Base-by-base conservation (phyloP, 208 protist species). In the Leishmania arabica region DNA sequence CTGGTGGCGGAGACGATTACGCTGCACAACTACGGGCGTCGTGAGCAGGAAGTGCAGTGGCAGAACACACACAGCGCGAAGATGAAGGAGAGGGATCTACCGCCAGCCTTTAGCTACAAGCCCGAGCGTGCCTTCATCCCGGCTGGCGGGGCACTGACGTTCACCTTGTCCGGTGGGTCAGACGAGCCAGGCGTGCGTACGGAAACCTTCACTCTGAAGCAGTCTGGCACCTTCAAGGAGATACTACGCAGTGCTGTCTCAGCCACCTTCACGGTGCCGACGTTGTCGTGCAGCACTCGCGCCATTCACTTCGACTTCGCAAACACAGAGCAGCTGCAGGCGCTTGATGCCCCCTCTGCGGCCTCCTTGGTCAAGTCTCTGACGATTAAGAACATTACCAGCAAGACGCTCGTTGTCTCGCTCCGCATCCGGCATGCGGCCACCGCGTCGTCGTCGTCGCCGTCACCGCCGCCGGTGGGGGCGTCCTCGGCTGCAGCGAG, bases 31-130 rank as follows among this genome's bases (percentile, higher is more conserved):
- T 86, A 95, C 47, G 98, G 98, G 6, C 88, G 94, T 40, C 89
- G 92, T 70, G 81, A 93, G 45, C 92, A 98, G 81, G 91, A 97
- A 58, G 86, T 99, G 45, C 88, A 93, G 78, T 99, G 98, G 97
- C 90, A 90, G 51, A 92, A 93, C 71, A 66, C 87, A 34, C 91
- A 93, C 56, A 86, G 90, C 60, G 80, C 49, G 19, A 92, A 95
- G 81, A 82, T 83, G 8, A 97, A 96, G 82, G 88, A 94, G 27
- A 91, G 92, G 7, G 87, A 91, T 62, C 80, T 83, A 45, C 91
- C 93, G 24, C 83, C 91, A 66, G 84, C 93, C 31, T 99, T 98
- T 89, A 82, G 45, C 34, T 91, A 97, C 72, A 75, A 77, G 42
- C 97, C 97, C 0, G 96, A 98, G 77, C 92, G 88, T 11, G 83